These are phyloP conservation scores for Clitoria ternatea DNA, from an alignment of 306 rosid genomes.

Conservation along the genomic window DNA sequence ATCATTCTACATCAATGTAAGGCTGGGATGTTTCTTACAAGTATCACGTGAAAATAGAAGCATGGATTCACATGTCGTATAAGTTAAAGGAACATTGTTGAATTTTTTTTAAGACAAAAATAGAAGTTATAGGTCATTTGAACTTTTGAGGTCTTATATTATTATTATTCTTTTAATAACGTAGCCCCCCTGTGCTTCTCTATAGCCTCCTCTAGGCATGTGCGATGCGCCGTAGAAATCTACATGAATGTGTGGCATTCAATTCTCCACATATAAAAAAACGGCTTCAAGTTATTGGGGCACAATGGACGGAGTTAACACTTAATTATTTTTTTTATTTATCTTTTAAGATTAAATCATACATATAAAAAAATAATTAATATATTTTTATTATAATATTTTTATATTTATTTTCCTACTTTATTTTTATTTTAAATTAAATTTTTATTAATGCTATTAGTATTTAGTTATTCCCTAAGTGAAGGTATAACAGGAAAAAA, in stretches of 20 bases:
- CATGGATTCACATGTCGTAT: constrained; percentile 4
- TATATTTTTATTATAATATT: too few relatives aligned
- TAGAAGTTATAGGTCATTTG: too few relatives aligned
- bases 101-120: too few relatives aligned
- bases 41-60: not conserved
- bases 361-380: too few relatives aligned
- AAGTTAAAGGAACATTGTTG: constrained; percentile 17
- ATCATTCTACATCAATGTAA: not conserved
- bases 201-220: not conserved
- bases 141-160: not conserved
- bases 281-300: not conserved
- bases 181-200: not conserved
- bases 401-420: too few relatives aligned
- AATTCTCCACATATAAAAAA: not conserved
- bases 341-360: too few relatives aligned
- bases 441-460: too few relatives aligned
- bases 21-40: not conserved
- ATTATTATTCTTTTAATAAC: not conserved
- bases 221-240: constrained; percentile 19
- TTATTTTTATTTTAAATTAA: too few relatives aligned
- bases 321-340: too few relatives aligned
- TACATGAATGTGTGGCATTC: not conserved
- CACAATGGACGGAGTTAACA: not conserved
- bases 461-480: too few relatives aligned
- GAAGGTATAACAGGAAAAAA: too few relatives aligned